A percentile compares a stretch with the other conserved stretches of the same genome.
Conservation (phyloP, 129 eudicot genomes). For the Tagetes patula region DNA sequence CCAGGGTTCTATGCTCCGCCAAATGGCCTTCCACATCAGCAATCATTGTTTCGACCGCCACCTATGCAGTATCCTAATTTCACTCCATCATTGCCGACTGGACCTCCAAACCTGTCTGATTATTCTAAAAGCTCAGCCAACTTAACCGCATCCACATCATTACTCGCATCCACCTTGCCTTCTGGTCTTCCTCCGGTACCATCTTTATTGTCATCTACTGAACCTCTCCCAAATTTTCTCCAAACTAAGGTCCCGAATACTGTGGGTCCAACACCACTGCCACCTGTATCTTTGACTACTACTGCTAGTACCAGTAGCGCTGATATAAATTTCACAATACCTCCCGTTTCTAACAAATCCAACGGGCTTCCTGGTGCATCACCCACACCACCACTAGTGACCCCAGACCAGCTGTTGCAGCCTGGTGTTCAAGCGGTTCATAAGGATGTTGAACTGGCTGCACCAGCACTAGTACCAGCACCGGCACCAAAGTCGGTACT, state of each 20-base stretch:
- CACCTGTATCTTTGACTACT: slow-evolving; percentile 30
- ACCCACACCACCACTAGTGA: slow-evolving; percentile 59
- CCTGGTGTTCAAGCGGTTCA: slow-evolving; percentile 49
- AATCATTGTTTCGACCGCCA: slow-evolving; percentile 66
- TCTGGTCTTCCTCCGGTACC: slow-evolving; percentile 13
- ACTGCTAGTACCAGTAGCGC: slow-evolving; percentile 5
- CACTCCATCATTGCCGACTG: slow-evolving; percentile 51
- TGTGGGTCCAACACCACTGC: slow-evolving; percentile 30
- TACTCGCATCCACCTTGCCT: neutral
- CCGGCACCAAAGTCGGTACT: slow-evolving; percentile 52
- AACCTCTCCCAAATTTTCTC: slow-evolving; percentile 39
- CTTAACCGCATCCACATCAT: neutral
- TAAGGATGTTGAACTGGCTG: slow-evolving; percentile 68
- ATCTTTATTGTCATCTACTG: slow-evolving; percentile 31
- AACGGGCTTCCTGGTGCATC: slow-evolving; percentile 27
- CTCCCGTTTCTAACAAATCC: slow-evolving; percentile 34
- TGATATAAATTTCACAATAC: slow-evolving; percentile 35
- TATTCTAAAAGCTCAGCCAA: slow-evolving; percentile 38
- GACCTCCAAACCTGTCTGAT: slow-evolving; percentile 46
- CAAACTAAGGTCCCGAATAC: slow-evolving; percentile 45
- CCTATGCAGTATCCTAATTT: slow-evolving; percentile 65
- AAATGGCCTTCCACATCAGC: slow-evolving; percentile 57
- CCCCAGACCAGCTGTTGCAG: slow-evolving; percentile 80
- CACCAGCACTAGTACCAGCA: slow-evolving; percentile 50
- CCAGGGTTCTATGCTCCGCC: slow-evolving; percentile 74